Evolutionary conservation across 2,329 filamentous ascomycete genomes (phyloP), one percentile per base, ranked within the genome.

Genomic region (Herpomyces periplanetae): DNA sequence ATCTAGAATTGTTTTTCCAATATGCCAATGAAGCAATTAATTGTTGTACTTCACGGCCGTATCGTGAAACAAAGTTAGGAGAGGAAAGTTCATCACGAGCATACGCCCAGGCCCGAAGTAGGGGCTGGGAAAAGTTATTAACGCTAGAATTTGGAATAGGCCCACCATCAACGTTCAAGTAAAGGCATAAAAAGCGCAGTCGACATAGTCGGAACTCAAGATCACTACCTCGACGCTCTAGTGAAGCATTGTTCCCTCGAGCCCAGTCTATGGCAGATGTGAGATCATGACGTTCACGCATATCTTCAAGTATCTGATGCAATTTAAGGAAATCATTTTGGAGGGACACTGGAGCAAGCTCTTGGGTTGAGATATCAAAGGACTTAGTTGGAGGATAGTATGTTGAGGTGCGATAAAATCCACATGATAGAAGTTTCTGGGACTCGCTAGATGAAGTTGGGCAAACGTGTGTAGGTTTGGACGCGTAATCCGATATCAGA

Each of bases 171-270:
- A 52, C 49, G 0, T 61, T 59, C 25, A 62, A 55, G 38, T 84
- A 87, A 1, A 88, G 49, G 51, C 66, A 75, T 13, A 91, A 51
- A 30, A 66, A 96, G 28, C 87, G 69, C 8, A 91, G 46, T 27
- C 69, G 64, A 39, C 61, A 68, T 2, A 96, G 55, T 32, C 96
- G 75, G 26, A 91, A 96, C 34, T 91, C 75, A 2, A 96, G 51
- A 29, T 85, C 87, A 31, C 69, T 87, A 3, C 73, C 75, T 18
- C 69, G 53, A 3, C 52, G 49, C 31, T 87, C 69, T 2, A 96
- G 47, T 11, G 57, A 45, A 3, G 40, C 36, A 23, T 57, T 60
- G 30, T 88, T 62, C 11, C 47, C 34, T 14, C 57, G 47, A 1
- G 80, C 68, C 80, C 80, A 96, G 21, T 52, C 42, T 10, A 96